phyloP scores from a whole-genome alignment of 495 filamentous ascomycete genomes.

The Neurospora tetraspora region DNA sequence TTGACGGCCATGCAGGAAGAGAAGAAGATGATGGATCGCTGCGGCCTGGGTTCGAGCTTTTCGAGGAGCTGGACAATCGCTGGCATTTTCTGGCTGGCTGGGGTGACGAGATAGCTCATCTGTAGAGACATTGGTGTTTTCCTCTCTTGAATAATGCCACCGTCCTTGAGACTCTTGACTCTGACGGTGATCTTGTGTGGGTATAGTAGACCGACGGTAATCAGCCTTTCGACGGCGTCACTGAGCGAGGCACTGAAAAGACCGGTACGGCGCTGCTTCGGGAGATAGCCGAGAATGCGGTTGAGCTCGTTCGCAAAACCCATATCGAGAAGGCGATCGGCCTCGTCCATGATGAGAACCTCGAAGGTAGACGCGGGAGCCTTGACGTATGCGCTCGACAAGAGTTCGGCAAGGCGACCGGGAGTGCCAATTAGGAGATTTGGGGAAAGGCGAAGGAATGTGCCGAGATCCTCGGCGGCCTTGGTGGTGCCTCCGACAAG shows the following conservation, averaged over 20 bases:
- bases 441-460: constrained; percentile 68
- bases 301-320: constrained; percentile 89
- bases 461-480: constrained; percentile 71
- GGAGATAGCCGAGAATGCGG: constrained; percentile 71
- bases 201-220: constrained; percentile 86
- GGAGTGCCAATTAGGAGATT: constrained; percentile 86
- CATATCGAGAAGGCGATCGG: constrained; percentile 85
- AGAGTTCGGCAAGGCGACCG: constrained; percentile 76
- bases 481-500: constrained; percentile 77
- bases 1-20: constrained; percentile 94
- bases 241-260: constrained; percentile 88
- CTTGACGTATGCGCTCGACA: constrained; percentile 85
- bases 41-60: constrained; percentile 57
- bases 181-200: constrained; percentile 89
- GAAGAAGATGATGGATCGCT: constrained; percentile 86
- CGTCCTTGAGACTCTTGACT: constrained; percentile 53
- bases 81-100: constrained; percentile 67
- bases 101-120: constrained; percentile 74
- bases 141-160: constrained; percentile 68
- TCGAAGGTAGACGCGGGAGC: constrained; percentile 83
- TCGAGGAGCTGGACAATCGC: constrained; percentile 61
- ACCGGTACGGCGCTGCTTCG: constrained; percentile 88
- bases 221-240: constrained; percentile 82
- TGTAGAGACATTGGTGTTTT: constrained; percentile 81
- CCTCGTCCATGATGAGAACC: constrained; percentile 85